Conservation (phyloP, 257 asterid species). For the Ballota nigra region DNA sequence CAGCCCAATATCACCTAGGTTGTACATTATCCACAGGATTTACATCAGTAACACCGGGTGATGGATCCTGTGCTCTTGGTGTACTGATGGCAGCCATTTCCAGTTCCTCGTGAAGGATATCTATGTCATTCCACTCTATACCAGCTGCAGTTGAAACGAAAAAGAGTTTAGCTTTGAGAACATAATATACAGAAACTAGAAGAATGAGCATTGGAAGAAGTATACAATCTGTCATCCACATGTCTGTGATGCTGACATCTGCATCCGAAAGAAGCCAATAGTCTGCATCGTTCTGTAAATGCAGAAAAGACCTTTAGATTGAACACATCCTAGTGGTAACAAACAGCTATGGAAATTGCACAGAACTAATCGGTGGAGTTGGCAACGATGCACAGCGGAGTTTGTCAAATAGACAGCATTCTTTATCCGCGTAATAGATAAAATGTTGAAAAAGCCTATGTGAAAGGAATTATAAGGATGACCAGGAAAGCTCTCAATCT, state of each 20-base stretch:
- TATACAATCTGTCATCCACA: conserved; percentile 91
- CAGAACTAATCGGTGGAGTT: not conserved
- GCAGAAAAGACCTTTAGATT: conserved; percentile 17
- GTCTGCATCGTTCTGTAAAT: conserved; percentile 76
- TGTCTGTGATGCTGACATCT: conserved; percentile 82
- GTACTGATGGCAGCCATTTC: conserved; percentile 46
- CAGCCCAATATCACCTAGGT: conserved; percentile 51
- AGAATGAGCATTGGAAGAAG: conserved; percentile 19
- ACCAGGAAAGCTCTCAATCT: not conserved
- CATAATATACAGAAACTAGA: not conserved
- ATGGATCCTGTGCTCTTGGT: conserved; percentile 46
- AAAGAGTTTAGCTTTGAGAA: conserved; percentile 11
- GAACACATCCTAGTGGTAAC: conserved; percentile 2
- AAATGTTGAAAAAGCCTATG: not conserved
- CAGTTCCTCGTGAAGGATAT: conserved; percentile 56
- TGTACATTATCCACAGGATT: conserved; percentile 41
- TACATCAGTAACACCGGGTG: conserved; percentile 35
- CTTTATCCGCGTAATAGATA: not conserved
- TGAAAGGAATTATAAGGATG: not conserved
- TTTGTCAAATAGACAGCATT: conserved; percentile 5
- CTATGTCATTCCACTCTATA: conserved; percentile 60
- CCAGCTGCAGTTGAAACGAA: conserved; percentile 41
- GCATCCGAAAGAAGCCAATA: conserved; percentile 88
- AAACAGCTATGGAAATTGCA: conserved; percentile 4
- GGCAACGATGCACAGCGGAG: not conserved